Percentiles rank a stretch among this genome's conserved stretches.
Conservation (phyloP, 2,329 filamentous ascomycete genomes). For the Pseudocercospora fuligena region DNA sequence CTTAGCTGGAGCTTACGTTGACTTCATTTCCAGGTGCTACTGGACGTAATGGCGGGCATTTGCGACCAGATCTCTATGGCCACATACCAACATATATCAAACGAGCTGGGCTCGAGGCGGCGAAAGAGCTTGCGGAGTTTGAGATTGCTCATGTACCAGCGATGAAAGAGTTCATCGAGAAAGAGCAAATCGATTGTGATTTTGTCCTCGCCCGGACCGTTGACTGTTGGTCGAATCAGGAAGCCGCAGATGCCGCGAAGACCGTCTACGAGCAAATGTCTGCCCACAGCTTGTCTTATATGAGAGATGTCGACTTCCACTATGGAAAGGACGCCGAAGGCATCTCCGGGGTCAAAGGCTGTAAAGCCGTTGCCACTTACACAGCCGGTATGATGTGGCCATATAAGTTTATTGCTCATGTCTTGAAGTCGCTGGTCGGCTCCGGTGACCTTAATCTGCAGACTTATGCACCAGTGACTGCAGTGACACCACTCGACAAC, state of each 20-base stretch:
- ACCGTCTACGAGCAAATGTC: conserved; percentile 38
- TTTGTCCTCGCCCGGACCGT: conserved; percentile 45
- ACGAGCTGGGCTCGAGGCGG: conserved; percentile 33
- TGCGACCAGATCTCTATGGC: conserved; percentile 50
- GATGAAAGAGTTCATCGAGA: conserved; percentile 42
- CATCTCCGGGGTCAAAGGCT: conserved; percentile 41
- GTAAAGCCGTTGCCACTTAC: conserved; percentile 38
- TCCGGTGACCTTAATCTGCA: conserved; percentile 68
- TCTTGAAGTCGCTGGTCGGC: conserved; percentile 64
- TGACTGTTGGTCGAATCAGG: conserved; percentile 44
- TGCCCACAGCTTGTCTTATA: conserved; percentile 33
- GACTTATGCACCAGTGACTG: conserved; percentile 66
- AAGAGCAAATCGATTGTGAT: conserved; percentile 48
- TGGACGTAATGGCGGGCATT: conserved; percentile 22
- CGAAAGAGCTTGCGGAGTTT: conserved; percentile 34
- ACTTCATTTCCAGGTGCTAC: conserved; percentile 14
- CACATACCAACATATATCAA: conserved; percentile 39
- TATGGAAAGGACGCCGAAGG: conserved; percentile 22
- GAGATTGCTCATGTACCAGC: conserved; percentile 37
- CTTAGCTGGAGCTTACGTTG: not conserved
- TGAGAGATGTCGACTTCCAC: conserved; percentile 35
- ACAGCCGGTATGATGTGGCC: conserved; percentile 73
- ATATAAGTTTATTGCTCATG: conserved; percentile 76
- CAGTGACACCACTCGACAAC: conserved; percentile 18
- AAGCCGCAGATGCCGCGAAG: conserved; percentile 41